These are phyloP conservation scores for Podospora anserina DNA, from an alignment of 495 filamentous ascomycete species.

Conservation along the genomic window DNA sequence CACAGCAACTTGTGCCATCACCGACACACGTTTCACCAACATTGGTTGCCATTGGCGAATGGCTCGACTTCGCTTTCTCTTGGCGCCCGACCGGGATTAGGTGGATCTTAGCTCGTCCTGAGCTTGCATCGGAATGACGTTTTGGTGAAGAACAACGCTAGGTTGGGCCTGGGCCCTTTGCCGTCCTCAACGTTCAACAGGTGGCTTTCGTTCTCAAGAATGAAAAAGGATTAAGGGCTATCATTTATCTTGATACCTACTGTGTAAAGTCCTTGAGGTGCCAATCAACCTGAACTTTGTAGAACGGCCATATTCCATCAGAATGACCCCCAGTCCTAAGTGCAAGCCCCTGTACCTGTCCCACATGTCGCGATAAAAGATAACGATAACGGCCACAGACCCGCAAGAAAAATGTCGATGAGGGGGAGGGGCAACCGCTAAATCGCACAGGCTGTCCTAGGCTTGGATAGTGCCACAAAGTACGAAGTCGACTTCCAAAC, in stretches of 20 bases:
- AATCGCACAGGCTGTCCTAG: background rate
- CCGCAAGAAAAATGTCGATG: conserved; percentile 3
- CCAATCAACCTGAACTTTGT: background rate
- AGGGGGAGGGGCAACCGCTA: conserved; percentile 1
- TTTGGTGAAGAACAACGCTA: too few species aligned
- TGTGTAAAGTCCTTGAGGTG: too few species aligned
- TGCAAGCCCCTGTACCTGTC: background rate
- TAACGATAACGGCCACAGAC: conserved; percentile 5
- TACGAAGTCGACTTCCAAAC: background rate
- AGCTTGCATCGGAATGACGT: too few species aligned
- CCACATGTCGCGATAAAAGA: background rate
- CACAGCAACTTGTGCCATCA: background rate
- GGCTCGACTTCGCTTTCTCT: background rate
- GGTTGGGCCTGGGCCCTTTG: too few species aligned
- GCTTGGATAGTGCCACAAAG: background rate
- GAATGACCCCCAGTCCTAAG: too few species aligned
- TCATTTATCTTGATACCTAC: too few species aligned
- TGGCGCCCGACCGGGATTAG: background rate
- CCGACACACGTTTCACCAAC: conserved; percentile 26
- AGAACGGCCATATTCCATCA: background rate
- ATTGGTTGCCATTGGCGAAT: conserved; percentile 32
- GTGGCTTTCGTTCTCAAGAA: too few species aligned
- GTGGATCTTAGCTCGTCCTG: background rate
- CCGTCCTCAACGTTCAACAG: too few species aligned
- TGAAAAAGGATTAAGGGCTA: too few species aligned